These are phyloP conservation scores for Phlegmacium glaucopus DNA, from an alignment of 768 basidiomycete species.

Conservation along the genomic window DNA sequence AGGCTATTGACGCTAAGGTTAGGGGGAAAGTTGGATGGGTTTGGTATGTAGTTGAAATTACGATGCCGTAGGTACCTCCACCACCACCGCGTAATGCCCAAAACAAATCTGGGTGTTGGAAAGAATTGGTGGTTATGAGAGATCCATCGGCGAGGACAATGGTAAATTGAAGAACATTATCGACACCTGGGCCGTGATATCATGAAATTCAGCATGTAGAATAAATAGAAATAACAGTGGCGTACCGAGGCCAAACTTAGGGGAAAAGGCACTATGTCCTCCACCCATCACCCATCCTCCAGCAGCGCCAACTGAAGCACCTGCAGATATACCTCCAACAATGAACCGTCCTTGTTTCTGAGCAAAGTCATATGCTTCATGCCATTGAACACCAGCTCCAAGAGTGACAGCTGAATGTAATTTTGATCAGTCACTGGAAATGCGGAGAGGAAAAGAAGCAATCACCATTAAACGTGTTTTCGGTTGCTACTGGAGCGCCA, in stretches of 20 bases:
- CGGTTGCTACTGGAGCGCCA: slow-evolving; percentile 20
- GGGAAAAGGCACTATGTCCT: slow-evolving; percentile 34
- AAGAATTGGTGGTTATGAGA: slow-evolving; percentile 34
- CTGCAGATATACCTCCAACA: too few species aligned
- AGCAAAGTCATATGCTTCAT: slow-evolving; percentile 36
- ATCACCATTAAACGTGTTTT: slow-evolving; percentile 16
- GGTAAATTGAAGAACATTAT: slow-evolving; percentile 43
- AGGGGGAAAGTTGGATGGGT: slow-evolving; percentile 37
- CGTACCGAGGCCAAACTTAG: slow-evolving; percentile 40
- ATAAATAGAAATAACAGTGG: background rate
- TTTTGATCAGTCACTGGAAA: background rate
- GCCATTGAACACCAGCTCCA: slow-evolving; percentile 43
- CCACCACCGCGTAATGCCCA: slow-evolving; percentile 53
- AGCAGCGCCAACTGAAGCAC: too few species aligned
- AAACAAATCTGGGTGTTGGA: slow-evolving; percentile 43
- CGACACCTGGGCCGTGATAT: slow-evolving; percentile 33
- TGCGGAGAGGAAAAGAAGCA: background rate
- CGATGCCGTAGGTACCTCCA: slow-evolving; percentile 45
- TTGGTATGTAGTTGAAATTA: slow-evolving; percentile 43
- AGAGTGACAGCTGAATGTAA: background rate
- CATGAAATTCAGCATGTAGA: background rate
- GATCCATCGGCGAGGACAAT: slow-evolving; percentile 41
- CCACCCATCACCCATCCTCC: too few species aligned
- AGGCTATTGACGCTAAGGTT: slow-evolving; percentile 20
- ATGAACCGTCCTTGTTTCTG: too few species aligned